Conservation (phyloP, 2,329 filamentous ascomycete genomes). For the Clarireedia paspali region DNA sequence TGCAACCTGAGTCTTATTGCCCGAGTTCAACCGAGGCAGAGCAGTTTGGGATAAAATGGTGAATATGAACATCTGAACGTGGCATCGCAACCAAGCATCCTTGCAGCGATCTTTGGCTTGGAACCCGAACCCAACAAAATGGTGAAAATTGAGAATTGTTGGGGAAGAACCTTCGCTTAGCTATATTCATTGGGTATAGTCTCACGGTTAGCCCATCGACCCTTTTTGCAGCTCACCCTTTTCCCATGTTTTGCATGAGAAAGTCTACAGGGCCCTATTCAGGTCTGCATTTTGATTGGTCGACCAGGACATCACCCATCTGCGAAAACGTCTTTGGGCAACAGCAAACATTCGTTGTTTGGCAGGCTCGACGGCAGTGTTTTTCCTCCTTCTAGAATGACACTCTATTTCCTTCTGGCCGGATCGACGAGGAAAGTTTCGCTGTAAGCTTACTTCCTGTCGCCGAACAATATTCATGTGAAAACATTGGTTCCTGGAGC, state of each 20-base stretch:
- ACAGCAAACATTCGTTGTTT: background rate
- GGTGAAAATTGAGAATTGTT: background rate
- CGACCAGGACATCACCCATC: background rate
- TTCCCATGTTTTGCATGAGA: too few relatives aligned
- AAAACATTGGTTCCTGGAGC: too few relatives aligned
- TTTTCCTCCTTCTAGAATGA: too few relatives aligned
- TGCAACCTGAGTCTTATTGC: too few relatives aligned
- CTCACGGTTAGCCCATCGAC: background rate
- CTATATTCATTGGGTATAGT: background rate
- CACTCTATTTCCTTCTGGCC: too few relatives aligned
- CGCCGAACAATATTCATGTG: too few relatives aligned
- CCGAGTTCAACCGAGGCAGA: too few relatives aligned
- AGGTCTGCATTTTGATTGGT: slow-evolving; percentile 1
- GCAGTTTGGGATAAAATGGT: too few relatives aligned
- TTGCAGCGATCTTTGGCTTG: slow-evolving; percentile 4
- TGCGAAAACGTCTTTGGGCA: background rate
- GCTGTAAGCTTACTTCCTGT: too few relatives aligned
- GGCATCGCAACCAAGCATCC: background rate
- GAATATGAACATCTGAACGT: background rate
- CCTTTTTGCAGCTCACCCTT: background rate
- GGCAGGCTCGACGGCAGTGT: background rate
- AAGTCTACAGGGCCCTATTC: too few relatives aligned
- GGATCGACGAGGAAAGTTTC: too few relatives aligned
- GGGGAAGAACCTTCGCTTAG: slow-evolving; percentile 3
- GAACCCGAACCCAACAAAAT: slow-evolving; percentile 5